Evolutionary conservation across 129 eudicot genomes (phyloP).

Genomic region (Centrapalus pauciflorus): DNA sequence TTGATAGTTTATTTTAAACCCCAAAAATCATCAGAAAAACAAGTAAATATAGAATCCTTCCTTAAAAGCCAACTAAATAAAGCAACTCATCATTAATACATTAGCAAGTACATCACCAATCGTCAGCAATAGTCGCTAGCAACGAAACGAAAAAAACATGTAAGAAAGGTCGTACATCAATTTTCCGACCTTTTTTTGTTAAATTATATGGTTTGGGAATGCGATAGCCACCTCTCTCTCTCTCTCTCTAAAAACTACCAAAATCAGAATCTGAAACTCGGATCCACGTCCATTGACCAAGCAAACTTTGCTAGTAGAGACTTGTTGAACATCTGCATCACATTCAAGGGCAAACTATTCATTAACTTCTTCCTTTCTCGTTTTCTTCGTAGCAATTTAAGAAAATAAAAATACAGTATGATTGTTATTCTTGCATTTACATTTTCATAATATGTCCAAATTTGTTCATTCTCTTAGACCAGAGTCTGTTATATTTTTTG

Average conservation of each 20-base stretch:
- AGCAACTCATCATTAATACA: constrained; percentile 18
- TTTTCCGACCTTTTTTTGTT: constrained; percentile 10
- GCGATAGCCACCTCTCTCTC: constrained; percentile 1
- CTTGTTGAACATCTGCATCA: constrained; percentile 87
- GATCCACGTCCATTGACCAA: constrained; percentile 95
- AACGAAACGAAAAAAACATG: constrained; percentile 11
- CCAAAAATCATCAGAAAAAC: too few relatives aligned
- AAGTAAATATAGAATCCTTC: too few relatives aligned
- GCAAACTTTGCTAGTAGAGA: constrained; percentile 88
- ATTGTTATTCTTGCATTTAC: too few relatives aligned
- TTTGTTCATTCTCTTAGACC: too few relatives aligned
- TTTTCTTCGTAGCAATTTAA: too few relatives aligned
- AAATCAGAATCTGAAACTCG: constrained; percentile 79
- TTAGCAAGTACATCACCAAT: constrained; percentile 24
- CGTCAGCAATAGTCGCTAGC: constrained; percentile 7
- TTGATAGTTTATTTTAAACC: too few relatives aligned
- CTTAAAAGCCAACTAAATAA: not conserved
- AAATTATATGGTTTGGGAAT: constrained; percentile 8
- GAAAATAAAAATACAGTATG: too few relatives aligned
- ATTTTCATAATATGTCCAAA: too few relatives aligned
- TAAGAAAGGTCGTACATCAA: constrained; percentile 7
- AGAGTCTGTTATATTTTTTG: too few relatives aligned
- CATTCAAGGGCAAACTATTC: not conserved
- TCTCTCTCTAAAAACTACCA: constrained; percentile 26
- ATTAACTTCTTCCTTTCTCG: too few relatives aligned